Conservation (phyloP, 495 filamentous ascomycete species). For the Aspergillus nidulans region DNA sequence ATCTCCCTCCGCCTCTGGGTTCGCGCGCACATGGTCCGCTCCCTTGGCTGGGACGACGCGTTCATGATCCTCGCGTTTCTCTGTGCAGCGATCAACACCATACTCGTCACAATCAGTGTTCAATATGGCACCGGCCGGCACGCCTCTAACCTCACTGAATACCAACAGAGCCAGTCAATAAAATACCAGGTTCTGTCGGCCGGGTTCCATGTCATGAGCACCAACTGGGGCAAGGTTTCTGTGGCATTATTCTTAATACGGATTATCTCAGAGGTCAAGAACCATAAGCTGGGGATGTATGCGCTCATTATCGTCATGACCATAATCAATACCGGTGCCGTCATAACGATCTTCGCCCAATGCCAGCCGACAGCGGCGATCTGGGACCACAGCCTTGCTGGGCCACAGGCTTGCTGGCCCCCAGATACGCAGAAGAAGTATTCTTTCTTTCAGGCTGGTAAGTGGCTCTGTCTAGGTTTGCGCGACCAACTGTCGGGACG, state of each 20-base stretch:
- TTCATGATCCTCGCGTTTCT: constrained; percentile 6
- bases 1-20: constrained; percentile 3
- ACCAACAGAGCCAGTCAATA: neutral
- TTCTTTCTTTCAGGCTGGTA: constrained; percentile 13
- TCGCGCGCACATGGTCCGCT: constrained; percentile 4
- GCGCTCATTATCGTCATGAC: neutral
- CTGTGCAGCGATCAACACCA: constrained; percentile 6
- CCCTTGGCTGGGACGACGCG: constrained; percentile 12
- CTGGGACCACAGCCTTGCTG: constrained; percentile 3
- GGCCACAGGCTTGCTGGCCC: constrained; percentile 6
- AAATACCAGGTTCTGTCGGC: constrained; percentile 13
- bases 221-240: constrained; percentile 14
- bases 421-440: constrained; percentile 8
- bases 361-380: constrained; percentile 6
- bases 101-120: constrained; percentile 1
- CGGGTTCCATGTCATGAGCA: constrained; percentile 16
- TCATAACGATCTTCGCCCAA: constrained; percentile 13
- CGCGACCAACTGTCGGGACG: neutral
- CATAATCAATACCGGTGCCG: constrained; percentile 3
- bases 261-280: constrained; percentile 10
- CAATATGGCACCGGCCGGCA: constrained; percentile 10
- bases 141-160: neutral
- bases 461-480: neutral
- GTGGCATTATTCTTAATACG: constrained; percentile 13
- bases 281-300: constrained; percentile 6